Conservation (phyloP, 2,329 filamentous ascomycete species). For the Triangularia setosa region DNA sequence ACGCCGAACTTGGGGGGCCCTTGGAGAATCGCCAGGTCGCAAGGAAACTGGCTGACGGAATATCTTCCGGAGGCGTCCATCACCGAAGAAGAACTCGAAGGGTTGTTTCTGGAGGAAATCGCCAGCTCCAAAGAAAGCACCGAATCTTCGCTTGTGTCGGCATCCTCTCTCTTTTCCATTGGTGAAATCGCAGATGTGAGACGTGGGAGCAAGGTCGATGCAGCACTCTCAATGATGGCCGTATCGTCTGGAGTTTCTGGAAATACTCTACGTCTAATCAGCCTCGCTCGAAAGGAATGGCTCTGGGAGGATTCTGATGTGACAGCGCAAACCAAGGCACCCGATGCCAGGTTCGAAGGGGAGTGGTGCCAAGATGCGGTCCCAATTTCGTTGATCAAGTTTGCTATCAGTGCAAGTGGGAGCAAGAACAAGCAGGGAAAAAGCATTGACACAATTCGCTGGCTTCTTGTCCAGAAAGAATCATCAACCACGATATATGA, state of each 20-base stretch:
- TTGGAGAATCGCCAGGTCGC: constrained; percentile 31
- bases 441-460: constrained; percentile 40
- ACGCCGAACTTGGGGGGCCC: constrained; percentile 5
- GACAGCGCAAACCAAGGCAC: constrained; percentile 44
- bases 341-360: constrained; percentile 41
- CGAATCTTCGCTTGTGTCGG: neutral
- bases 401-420: constrained; percentile 35
- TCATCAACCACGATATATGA: constrained; percentile 49
- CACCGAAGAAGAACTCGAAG: constrained; percentile 33
- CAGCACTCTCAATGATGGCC: constrained; percentile 39
- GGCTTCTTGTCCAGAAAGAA: constrained; percentile 52
- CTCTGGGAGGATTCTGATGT: constrained; percentile 49
- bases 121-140: constrained; percentile 23
- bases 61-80: constrained; percentile 48
- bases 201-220: constrained; percentile 21
- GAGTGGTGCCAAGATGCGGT: constrained; percentile 53
- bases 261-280: constrained; percentile 53
- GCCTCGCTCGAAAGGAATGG: constrained; percentile 48
- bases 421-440: constrained; percentile 18
- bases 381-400: constrained; percentile 50
- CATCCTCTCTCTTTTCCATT: constrained; percentile 46
- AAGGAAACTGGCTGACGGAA: constrained; percentile 49
- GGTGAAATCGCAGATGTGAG: constrained; percentile 50
- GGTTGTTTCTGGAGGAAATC: constrained; percentile 36
- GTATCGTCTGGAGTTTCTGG: constrained; percentile 54